Base-by-base conservation (phyloP, 768 basidiomycete species). In the Psilocybe azurescens region DNA sequence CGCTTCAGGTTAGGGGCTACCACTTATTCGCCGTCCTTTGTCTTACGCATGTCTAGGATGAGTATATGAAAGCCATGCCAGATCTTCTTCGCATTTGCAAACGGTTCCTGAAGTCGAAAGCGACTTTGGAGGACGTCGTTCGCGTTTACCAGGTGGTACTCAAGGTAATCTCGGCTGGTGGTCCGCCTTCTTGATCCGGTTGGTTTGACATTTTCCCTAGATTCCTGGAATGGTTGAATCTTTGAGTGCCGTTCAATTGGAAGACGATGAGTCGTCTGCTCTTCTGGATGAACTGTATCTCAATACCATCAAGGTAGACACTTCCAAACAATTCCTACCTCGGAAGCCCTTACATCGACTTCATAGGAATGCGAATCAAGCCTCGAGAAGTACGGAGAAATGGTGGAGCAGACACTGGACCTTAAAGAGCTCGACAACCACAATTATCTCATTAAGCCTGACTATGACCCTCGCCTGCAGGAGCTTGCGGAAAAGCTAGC, bases 371-470 rank as follows among this genome's bases (percentile, higher is more conserved):
- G 86, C 64, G 76, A 84, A 16, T 74, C 72, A 0, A 87, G 79
- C 54, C 84, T 99, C 4, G 81, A 80, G 11, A 93, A 93, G 70
- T 97, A 95, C 68, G 81, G 84, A 2, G 93, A 95, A 63, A 96
- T 99, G 93, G 96, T 99, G 2, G 95, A 99, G 73, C 89, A 93
- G 63, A 99, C 97, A 0, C 86, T 99, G 47, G 97, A 99, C 69
- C 85, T 98, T 16, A 87, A 89, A 20, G 88, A 96, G 60, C 83
- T 97, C 5, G 89, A 92, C 32, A 83, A 84, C 13, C 94, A 98
- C 74, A 91, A 90, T 67, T 95, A 90, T 69, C 89, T 95, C 16
- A 95, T 99, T 70, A 94, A 93, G 69, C 89, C 97, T 0, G 93
- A 95, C 57, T 97, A 97, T 65, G 94, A 99, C 70, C 83, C 85